phyloP scores from a whole-genome alignment of 108 stramenopile species.

The Cyclotella choctawhatcheeana region DNA sequence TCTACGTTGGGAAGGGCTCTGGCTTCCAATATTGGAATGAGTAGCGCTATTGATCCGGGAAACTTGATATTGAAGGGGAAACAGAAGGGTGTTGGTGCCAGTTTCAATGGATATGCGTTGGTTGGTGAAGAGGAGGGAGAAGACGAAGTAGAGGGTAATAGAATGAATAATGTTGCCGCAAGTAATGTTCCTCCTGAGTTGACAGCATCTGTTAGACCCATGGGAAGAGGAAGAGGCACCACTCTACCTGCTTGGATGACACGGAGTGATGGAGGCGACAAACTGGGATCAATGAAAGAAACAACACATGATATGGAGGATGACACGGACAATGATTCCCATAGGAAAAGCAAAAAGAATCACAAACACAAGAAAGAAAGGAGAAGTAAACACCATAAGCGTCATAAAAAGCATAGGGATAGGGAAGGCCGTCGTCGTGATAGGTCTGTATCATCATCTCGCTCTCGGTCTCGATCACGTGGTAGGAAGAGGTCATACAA shows the following conservation, averaged over 20 bases:
- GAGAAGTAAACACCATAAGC: slow-evolving; percentile 23
- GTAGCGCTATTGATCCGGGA: slow-evolving; percentile 71
- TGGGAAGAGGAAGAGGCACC: slow-evolving; percentile 67
- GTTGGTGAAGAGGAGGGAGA: slow-evolving; percentile 79
- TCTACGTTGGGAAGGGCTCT: slow-evolving; percentile 30
- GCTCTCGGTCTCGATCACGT: slow-evolving; percentile 13
- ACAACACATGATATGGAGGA: neutral
- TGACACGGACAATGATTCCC: neutral
- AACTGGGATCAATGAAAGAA: slow-evolving; percentile 16
- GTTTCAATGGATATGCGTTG: slow-evolving; percentile 64
- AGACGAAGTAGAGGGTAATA: neutral
- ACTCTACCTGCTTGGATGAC: slow-evolving; percentile 79
- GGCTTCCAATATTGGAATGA: slow-evolving; percentile 71
- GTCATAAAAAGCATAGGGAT: slow-evolving; percentile 15
- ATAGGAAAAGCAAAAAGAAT: slow-evolving; percentile 1
- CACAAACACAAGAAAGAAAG: neutral
- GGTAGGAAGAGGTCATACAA: neutral
- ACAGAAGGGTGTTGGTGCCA: neutral
- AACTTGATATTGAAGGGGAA: slow-evolving; percentile 41
- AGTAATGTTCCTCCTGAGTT: neutral
- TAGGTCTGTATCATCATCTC: slow-evolving; percentile 5
- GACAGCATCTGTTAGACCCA: slow-evolving; percentile 30
- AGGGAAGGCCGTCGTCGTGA: slow-evolving; percentile 1
- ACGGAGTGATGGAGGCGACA: slow-evolving; percentile 26
- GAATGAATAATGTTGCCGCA: too few relatives aligned